These are phyloP conservation scores for Verticillium nubilum DNA, from an alignment of 2,329 filamentous ascomycete species.

Conservation along the genomic window DNA sequence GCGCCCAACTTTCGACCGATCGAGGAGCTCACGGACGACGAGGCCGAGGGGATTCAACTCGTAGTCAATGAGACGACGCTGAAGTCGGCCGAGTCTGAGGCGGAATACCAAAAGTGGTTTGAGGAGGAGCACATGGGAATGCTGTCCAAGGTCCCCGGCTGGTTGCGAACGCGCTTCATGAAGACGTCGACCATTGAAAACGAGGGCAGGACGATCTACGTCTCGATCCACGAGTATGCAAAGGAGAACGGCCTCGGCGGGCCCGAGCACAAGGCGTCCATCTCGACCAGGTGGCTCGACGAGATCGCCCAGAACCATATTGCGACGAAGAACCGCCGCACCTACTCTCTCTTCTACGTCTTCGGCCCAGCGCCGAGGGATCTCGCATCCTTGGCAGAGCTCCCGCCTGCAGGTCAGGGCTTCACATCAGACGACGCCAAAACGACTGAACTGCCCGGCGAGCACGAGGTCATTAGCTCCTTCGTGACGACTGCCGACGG, in stretches of 20 bases:
- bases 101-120: conserved; percentile 63
- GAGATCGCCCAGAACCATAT: conserved; percentile 56
- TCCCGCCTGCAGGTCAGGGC: conserved; percentile 32
- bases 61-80: conserved; percentile 57
- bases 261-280: conserved; percentile 57
- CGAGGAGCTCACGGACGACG: conserved; percentile 53
- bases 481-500: conserved; percentile 65
- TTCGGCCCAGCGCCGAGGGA: conserved; percentile 73
- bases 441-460: conserved; percentile 41
- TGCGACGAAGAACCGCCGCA: conserved; percentile 48
- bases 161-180: conserved; percentile 69
- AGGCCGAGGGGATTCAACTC: conserved; percentile 54
- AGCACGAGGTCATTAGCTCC: conserved; percentile 54
- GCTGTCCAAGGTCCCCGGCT: conserved; percentile 70
- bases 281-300: conserved; percentile 54
- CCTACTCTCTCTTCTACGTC: conserved; percentile 70
- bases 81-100: conserved; percentile 41
- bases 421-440: conserved; percentile 24
- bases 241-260: conserved; percentile 62
- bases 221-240: conserved; percentile 67
- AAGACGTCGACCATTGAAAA: conserved; percentile 60
- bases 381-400: conserved; percentile 48
- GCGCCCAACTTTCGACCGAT: conserved; percentile 51
- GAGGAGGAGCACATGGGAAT: conserved; percentile 67
- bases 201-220: conserved; percentile 45